Evolutionary conservation across 345 rosid species (phyloP), one percentile per base, ranked within the genome.

Genomic region (Brassica juncea): DNA sequence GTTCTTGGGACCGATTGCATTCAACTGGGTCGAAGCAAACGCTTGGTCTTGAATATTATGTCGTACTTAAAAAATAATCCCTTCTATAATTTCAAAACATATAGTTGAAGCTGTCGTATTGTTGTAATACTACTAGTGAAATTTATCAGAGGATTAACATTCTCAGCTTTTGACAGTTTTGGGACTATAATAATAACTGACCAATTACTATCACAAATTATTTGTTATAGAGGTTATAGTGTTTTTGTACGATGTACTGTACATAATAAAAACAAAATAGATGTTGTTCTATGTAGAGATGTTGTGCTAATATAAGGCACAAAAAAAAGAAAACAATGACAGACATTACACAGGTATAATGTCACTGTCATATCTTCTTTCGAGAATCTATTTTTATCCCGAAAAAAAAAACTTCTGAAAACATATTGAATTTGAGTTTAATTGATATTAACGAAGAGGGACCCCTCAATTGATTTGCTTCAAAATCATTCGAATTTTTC

Each of bases 11-110:
- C 99, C 97, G 11, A 82, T 94, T 77, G 97, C 99, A 58, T 92
- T 82, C 60, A 74, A 94, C 80, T 94, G 99, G 97, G 84, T 94
- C 15, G 95, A 89, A n/a, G 89, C 97, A 23, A 90, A 94, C 77
- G 83, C 97, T 14, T 89, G 91, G 93, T 85, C 95, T 68, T 86
- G 90, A 6, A 87, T 8, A 2, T 78, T 49, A 49, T 67, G 73
- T 59, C 1, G 63, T 59, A 23, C 31, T 25, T 19, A 19, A 27
- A 0, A 25, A 27, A 60, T 11, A 27, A 11, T 25, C 65, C 2
- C 35, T 27, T 25, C 2, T 1, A 60, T 60, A 5, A 27, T 60
- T 27, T 12, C 65, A 27, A 60, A 58, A 21, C 62, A 58, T 8
- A 6, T 19, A 19, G 23, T 16, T 55, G 27, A 55, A 19, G 62